Base-by-base conservation (phyloP, 805 yeast genomes). In the Jamesozyma lodderae region DNA sequence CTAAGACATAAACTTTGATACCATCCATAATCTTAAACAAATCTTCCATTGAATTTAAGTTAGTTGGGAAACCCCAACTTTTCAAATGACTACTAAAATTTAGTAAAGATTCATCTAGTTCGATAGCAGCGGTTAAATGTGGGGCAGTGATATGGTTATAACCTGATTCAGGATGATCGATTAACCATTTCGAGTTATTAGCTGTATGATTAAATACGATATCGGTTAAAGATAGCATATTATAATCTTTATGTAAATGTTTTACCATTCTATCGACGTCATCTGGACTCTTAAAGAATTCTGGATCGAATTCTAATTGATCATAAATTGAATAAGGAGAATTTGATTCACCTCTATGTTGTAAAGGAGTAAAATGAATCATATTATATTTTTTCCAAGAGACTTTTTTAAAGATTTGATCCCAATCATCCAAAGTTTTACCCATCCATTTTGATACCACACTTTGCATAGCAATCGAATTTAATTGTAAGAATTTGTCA, bases 151-250 rank as follows among this genome's bases (percentile, higher is more conserved):
- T 72, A 19, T 70, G 70, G 41, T 85, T 83, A 62, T 90, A 90
- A 8, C 97, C 97, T 2, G 83, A 76, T 17, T 88, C 96, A 0
- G 97, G 96, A 49, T 84, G 87, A 2, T 79, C 81, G 31, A 73
- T 63, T 24, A 92, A 61, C 98, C 98, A 90, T 0, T 52, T 60
- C 0, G 97, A 86, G 60, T 90, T 85, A 55, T 84, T 72, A 2
- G 97, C 96, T 0, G 97, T 90, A 55, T 90, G 98, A 57, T 90
- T 90, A 70, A 87, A 79, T 2, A 90, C 97, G 22, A 92, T 80
- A 60, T 90, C 98, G 1, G 96, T 85, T 64, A 90, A 66, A 0
- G 95, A 71, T 30, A 90, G 66, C 42, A 90, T 69, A 4, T 73
- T 73, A 48, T 80, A 68, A 19, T 79, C 63, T 16, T 63, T 48